These are phyloP conservation scores for Diplosphaera chodatii DNA, from an alignment of 139 green algal genomes.

Conservation along the genomic window DNA sequence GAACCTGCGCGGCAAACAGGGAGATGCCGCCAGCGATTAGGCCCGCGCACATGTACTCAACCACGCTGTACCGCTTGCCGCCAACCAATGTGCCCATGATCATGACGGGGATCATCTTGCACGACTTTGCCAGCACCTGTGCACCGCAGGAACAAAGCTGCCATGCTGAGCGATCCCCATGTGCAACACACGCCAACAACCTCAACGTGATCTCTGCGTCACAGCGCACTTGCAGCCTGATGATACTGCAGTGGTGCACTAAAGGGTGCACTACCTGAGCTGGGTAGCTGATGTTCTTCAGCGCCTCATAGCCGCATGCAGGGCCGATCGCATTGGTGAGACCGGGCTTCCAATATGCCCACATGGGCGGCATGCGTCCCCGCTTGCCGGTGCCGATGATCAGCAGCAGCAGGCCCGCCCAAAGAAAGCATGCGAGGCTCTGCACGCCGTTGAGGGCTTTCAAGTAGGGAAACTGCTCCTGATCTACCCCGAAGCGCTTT, in stretches of 20 bases:
- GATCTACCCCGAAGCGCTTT: constrained; percentile 63
- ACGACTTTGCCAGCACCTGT: constrained; percentile 95
- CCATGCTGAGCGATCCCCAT: no score
- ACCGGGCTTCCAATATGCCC: constrained; percentile 71
- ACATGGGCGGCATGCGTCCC: constrained; percentile 29
- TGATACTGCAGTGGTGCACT: no score
- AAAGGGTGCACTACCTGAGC: constrained; percentile 59
- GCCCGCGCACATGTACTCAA: constrained; percentile 84
- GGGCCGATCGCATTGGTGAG: constrained; percentile 86
- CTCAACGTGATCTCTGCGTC: no score
- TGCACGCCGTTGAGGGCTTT: constrained; percentile 84
- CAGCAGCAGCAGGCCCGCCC: constrained; percentile 56
- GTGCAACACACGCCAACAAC: no score
- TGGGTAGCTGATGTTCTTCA: constrained; percentile 94
- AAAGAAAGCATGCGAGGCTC: constrained; percentile 77
- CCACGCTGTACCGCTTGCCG: constrained; percentile 63
- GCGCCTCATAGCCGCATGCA: constrained; percentile 77
- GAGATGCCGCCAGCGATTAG: constrained; percentile 61
- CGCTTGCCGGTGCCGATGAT: constrained; percentile 1
- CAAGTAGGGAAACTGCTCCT: constrained; percentile 75
- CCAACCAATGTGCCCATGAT: constrained; percentile 83
- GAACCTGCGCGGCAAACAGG: constrained; percentile 8
- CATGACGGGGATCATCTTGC: constrained; percentile 98
- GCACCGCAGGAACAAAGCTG: not conserved
- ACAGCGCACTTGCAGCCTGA: not conserved